phyloP scores from a whole-genome alignment of 257 asterid species.

The Solanum rostratum region DNA sequence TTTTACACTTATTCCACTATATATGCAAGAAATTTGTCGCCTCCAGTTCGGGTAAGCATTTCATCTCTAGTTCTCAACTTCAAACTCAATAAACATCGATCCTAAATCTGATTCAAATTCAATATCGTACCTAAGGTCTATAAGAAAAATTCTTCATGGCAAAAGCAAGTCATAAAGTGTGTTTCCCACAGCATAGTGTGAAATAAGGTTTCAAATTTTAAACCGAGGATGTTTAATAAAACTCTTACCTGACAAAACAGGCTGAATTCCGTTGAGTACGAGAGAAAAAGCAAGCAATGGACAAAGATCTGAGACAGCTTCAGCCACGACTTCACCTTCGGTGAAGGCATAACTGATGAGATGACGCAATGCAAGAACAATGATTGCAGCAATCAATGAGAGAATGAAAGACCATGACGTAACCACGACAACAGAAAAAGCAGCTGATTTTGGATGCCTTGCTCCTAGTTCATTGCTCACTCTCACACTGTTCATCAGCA shows the following conservation, averaged over 20 bases:
- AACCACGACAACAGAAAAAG: conserved; percentile 41
- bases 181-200: not conserved
- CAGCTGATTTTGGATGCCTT: conserved; percentile 66
- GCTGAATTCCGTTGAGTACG: conserved; percentile 20
- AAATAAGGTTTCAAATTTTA: not conserved
- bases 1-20: not conserved
- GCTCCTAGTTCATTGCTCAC: conserved; percentile 78
- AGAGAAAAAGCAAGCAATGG: conserved; percentile 16
- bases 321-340: conserved; percentile 17
- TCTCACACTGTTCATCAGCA: conserved; percentile 27
- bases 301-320: conserved; percentile 20
- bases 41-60: not conserved
- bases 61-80: not conserved
- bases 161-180: not conserved
- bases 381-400: conserved; percentile 13
- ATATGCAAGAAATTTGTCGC: not conserved
- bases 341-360: conserved; percentile 43
- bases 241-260: conserved; percentile 16
- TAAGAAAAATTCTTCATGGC: not conserved
- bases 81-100: not conserved
- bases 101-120: not conserved
- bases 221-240: not conserved
- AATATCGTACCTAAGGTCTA: not conserved
- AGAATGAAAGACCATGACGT: conserved; percentile 25
- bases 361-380: conserved; percentile 23